Base-by-base conservation (phyloP, 2,329 filamentous ascomycete genomes). In the Nectriaceae sp. region DNA sequence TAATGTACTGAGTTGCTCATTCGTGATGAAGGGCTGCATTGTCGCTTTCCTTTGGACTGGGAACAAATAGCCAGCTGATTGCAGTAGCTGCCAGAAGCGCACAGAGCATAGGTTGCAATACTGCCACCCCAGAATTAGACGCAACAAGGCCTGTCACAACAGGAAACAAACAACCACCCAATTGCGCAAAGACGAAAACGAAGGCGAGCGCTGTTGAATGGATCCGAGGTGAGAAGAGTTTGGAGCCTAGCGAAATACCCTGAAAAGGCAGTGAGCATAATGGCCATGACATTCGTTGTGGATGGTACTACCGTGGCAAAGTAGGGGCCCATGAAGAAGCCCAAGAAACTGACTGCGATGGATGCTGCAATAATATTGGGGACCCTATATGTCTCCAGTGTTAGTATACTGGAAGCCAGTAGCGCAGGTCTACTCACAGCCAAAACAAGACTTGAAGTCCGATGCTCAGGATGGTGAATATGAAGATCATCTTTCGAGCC, bases 361-460 rank as follows among this genome's bases (percentile, higher is more conserved):
- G 79, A 77, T 11, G 78, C 78, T 0, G 72, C 75, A 11, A 80
- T 65, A 31, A 75, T 73, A 20, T 70, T 73, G 0, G 71, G 72
- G 0, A 74, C 69, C 2, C 70, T 73, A 4, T 24, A 13, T 2
- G 2, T n/a, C n/a, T n/a, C n/a, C n/a, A n/a, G n/a, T n/a, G n/a
- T n/a, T n/a, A n/a, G n/a, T n/a, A n/a, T n/a, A n/a, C n/a, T n/a
- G n/a, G n/a, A n/a, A n/a, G n/a, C n/a, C 8, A 31, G 8, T 15
- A 31, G 26, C 26, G 8, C 26, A 8, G 22, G 8, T 10, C 13
- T n/a, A 66, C 69, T 55, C 44, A 80, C 63, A 83, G 67, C 83
- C 83, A 85, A 42, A 85, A 85, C 0, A 84, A 65, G 6, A 85
- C 58, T 53, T 85, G 81, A 1, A 85, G 60, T 0, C 62, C 78